Evolutionary conservation across 116 monocot species (phyloP).

Genomic region (Papilionanthe hybrid): DNA sequence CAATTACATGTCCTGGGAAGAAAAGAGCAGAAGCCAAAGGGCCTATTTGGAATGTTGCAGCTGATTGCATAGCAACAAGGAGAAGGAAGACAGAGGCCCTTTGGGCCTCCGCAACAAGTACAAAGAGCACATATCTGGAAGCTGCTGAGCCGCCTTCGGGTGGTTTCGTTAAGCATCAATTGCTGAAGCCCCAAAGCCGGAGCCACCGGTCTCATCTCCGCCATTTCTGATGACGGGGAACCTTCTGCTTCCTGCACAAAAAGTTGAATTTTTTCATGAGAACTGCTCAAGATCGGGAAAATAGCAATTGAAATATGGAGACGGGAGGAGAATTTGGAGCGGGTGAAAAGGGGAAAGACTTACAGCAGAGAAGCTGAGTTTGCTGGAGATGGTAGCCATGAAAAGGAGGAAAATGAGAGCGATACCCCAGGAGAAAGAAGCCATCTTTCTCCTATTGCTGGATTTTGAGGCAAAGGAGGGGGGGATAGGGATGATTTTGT

Average conservation of each 20-base stretch:
- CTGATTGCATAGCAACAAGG: constrained; percentile 67
- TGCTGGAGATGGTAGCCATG: constrained; percentile 6
- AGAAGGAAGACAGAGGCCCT: constrained; percentile 51
- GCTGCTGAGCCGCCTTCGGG: constrained; percentile 28
- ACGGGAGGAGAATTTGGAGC: too few relatives aligned
- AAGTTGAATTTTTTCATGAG: not conserved
- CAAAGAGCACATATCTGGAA: constrained; percentile 73
- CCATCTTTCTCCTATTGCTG: constrained; percentile 20
- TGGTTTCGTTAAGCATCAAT: constrained; percentile 26
- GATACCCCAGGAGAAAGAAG: constrained; percentile 15
- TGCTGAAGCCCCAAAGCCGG: constrained; percentile 13
- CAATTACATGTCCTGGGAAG: constrained; percentile 58
- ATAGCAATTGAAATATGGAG: too few relatives aligned
- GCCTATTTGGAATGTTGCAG: constrained; percentile 58
- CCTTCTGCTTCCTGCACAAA: constrained; percentile 9
- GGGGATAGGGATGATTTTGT: not conserved
- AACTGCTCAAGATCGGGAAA: constrained; percentile 10
- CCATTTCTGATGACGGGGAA: not conserved
- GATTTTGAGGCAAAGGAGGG: not conserved
- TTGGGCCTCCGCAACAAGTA: constrained; percentile 67
- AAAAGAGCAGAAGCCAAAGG: constrained; percentile 60
- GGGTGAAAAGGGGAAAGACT: not conserved
- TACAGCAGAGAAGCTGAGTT: constrained; percentile 15
- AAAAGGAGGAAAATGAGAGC: constrained; percentile 21
- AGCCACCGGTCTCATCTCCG: constrained; percentile 28